Conservation (phyloP, 2,329 filamentous ascomycete species). For the Epichloe typhina region DNA sequence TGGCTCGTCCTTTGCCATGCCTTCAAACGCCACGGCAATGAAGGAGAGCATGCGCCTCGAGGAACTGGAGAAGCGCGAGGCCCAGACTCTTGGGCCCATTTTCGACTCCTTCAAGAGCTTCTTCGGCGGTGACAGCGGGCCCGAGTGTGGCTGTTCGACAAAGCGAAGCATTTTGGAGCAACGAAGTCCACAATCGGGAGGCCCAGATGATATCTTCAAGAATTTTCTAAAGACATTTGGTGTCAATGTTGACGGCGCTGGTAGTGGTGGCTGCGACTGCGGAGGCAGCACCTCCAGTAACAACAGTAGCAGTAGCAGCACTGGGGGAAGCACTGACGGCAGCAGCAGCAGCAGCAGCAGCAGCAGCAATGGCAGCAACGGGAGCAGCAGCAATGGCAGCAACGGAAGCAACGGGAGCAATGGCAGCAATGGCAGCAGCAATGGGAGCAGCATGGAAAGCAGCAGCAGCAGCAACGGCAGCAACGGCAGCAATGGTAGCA, state of each 20-base stretch:
- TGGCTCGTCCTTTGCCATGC: not conserved
- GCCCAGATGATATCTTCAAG: too few relatives aligned
- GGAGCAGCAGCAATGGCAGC: not conserved
- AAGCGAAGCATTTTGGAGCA: too few relatives aligned
- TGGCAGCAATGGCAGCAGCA: too few relatives aligned
- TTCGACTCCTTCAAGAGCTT: too few relatives aligned
- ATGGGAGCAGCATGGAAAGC: too few relatives aligned
- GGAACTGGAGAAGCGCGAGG: too few relatives aligned
- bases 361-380: not conserved
- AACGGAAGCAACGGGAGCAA: not conserved
- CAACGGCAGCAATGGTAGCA: not conserved
- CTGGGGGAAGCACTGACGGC: too few relatives aligned
- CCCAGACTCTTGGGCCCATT: too few relatives aligned
- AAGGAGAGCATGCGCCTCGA: too few relatives aligned
- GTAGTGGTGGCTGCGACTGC: conserved; percentile 1
- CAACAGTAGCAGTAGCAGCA: not conserved
- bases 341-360: not conserved
- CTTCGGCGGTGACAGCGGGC: too few relatives aligned
- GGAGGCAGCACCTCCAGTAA: not conserved
- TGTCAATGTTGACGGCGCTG: not conserved
- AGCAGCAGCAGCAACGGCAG: not conserved
- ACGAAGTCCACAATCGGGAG: too few relatives aligned
- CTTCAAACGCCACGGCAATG: not conserved
- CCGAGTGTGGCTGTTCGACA: too few relatives aligned
- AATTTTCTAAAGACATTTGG: not conserved